These are phyloP conservation scores for Tribonema minus DNA, from an alignment of 108 stramenopile genomes.

Conservation along the genomic window DNA sequence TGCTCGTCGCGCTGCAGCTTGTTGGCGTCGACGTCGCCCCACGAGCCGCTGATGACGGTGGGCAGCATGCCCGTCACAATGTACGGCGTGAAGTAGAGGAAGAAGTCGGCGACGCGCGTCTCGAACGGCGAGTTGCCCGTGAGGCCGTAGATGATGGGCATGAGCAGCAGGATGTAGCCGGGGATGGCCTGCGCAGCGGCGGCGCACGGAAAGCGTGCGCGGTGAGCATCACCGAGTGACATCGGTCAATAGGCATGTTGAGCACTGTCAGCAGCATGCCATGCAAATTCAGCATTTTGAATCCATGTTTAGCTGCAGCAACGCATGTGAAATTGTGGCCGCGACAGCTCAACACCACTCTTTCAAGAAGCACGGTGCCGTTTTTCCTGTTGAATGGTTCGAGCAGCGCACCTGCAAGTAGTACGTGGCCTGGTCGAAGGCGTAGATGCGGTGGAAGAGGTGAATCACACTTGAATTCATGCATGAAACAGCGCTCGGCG, in stretches of 20 bases:
- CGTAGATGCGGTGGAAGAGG: constrained; percentile 39
- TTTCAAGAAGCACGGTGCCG: no score
- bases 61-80: constrained; percentile 40
- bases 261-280: no score
- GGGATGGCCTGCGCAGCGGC: constrained; percentile 14
- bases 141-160: constrained; percentile 37
- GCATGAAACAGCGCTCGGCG: no score
- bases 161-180: constrained; percentile 22
- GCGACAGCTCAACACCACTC: background rate
- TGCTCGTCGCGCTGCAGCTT: constrained; percentile 30
- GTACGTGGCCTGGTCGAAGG: constrained; percentile 43
- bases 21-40: constrained; percentile 23
- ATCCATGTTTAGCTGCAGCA: background rate
- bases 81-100: constrained; percentile 25
- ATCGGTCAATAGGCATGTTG: background rate
- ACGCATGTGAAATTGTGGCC: background rate
- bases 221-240: background rate
- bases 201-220: background rate
- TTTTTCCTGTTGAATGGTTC: background rate
- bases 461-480: no score
- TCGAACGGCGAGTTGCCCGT: constrained; percentile 23
- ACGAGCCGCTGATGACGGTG: constrained; percentile 26
- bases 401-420: constrained; percentile 27
- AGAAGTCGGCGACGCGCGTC: constrained; percentile 15
- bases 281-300: no score